phyloP scores from a whole-genome alignment of 345 rosid genomes.

The Brassica juncea region DNA sequence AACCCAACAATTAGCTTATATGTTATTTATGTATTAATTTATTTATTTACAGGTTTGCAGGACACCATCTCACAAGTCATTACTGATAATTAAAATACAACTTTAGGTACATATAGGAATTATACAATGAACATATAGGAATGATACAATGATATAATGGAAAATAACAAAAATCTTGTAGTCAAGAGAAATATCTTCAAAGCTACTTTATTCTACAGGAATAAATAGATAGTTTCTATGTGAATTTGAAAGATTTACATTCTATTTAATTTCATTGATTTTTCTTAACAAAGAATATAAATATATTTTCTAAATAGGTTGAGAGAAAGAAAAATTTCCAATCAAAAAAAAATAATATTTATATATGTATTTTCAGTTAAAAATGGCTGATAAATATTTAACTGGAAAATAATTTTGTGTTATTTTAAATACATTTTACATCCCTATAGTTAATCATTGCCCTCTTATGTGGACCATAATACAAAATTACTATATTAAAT shows the following conservation, averaged over 20 bases:
- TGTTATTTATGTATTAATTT: not conserved
- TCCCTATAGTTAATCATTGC: slow-evolving; percentile 13
- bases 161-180: not conserved
- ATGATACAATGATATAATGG: not conserved
- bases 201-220: not conserved
- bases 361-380: not conserved
- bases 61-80: not conserved
- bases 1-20: not conserved
- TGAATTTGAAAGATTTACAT: not conserved
- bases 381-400: not conserved
- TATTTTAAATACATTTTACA: not conserved
- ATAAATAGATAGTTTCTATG: not conserved
- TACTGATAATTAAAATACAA: not conserved
- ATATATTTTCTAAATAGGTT: not conserved
- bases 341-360: not conserved
- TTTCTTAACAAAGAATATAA: not conserved
- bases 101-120: not conserved
- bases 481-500: not conserved
- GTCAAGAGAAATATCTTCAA: not conserved
- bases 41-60: not conserved
- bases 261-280: not conserved
- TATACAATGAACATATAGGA: not conserved
- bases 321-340: not conserved
- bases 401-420: too few relatives aligned
- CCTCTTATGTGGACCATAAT: not conserved